A percentile compares a stretch with the other conserved stretches of the same genome.
These are phyloP conservation scores for Aspergillus sp. DNA, from an alignment of 2,329 filamentous ascomycete species.

Conservation along the genomic window DNA sequence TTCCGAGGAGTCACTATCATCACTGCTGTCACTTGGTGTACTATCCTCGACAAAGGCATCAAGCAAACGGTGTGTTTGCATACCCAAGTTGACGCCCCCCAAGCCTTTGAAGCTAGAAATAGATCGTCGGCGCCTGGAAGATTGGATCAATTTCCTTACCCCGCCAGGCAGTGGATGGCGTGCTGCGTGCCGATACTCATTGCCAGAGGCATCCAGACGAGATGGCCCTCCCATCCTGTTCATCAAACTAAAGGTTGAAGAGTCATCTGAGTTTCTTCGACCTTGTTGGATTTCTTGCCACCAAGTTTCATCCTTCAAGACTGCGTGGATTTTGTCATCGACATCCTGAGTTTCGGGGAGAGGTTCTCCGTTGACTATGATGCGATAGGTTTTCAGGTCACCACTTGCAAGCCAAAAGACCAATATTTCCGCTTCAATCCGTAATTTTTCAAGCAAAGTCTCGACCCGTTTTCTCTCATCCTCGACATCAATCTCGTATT, in stretches of 20 bases:
- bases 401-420: slow-evolving; percentile 83
- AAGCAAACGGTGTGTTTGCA: slow-evolving; percentile 71
- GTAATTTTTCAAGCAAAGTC: slow-evolving; percentile 73
- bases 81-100: slow-evolving; percentile 65
- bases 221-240: slow-evolving; percentile 30
- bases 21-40: slow-evolving; percentile 44
- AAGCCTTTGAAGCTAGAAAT: slow-evolving; percentile 51
- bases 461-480: slow-evolving; percentile 73
- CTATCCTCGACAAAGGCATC: slow-evolving; percentile 59
- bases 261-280: slow-evolving; percentile 27
- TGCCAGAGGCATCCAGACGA: slow-evolving; percentile 56
- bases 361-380: slow-evolving; percentile 70
- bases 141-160: slow-evolving; percentile 62
- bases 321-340: slow-evolving; percentile 62
- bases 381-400: slow-evolving; percentile 69
- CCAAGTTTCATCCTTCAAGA: slow-evolving; percentile 73
- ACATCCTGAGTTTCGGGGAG: slow-evolving; percentile 54
- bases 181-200: slow-evolving; percentile 48
- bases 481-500: slow-evolving; percentile 80
- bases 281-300: slow-evolving; percentile 71
- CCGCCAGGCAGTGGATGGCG: slow-evolving; percentile 55
- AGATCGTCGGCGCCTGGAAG: slow-evolving; percentile 54
- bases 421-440: slow-evolving; percentile 75
- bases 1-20: slow-evolving; percentile 43
- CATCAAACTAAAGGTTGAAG: slow-evolving; percentile 15